phyloP scores from a whole-genome alignment of 495 filamentous ascomycete species.

The Immersiella caudata region DNA sequence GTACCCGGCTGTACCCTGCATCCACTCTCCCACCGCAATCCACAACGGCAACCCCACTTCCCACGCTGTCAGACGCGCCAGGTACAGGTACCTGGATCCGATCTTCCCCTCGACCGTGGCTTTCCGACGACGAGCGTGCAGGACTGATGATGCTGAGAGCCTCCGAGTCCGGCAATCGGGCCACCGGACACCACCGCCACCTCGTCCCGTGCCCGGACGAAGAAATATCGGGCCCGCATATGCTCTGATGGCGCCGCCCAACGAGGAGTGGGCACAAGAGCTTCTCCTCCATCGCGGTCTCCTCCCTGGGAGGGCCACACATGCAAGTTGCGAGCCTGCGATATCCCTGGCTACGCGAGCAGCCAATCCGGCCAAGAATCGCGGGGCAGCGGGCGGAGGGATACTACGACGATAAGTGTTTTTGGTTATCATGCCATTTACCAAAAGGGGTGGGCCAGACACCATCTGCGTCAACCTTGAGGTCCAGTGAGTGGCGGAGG shows the following conservation, averaged over 20 bases:
- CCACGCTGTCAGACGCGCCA: slow-evolving; percentile 21
- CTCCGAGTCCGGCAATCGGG: not conserved
- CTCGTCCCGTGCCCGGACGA: not conserved
- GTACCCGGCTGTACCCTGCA: slow-evolving; percentile 22
- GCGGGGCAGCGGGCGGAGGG: slow-evolving; percentile 1
- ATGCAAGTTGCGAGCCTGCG: not conserved
- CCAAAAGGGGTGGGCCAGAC: not conserved
- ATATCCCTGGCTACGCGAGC: slow-evolving; percentile 1
- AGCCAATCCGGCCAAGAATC: not conserved
- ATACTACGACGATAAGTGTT: not conserved
- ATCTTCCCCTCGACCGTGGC: slow-evolving; percentile 4
- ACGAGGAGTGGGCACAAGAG: not conserved
- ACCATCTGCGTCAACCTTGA: not conserved
- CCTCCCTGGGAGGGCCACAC: slow-evolving; percentile 2
- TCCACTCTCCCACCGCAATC: slow-evolving; percentile 9
- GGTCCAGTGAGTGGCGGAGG: not conserved
- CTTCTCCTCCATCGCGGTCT: not conserved
- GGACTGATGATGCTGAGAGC: not conserved
- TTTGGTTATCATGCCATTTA: not conserved
- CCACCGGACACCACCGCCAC: not conserved
- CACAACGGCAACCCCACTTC: slow-evolving; percentile 36
- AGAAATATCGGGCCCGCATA: not conserved
- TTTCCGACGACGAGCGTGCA: not conserved
- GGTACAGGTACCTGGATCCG: slow-evolving; percentile 31
- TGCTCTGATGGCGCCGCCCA: not conserved